A percentile compares a stretch with the other conserved stretches of the same genome.
Evolutionary conservation across 2,329 filamentous ascomycete species (phyloP).

Genomic region (Aurifilum marmelostoma): DNA sequence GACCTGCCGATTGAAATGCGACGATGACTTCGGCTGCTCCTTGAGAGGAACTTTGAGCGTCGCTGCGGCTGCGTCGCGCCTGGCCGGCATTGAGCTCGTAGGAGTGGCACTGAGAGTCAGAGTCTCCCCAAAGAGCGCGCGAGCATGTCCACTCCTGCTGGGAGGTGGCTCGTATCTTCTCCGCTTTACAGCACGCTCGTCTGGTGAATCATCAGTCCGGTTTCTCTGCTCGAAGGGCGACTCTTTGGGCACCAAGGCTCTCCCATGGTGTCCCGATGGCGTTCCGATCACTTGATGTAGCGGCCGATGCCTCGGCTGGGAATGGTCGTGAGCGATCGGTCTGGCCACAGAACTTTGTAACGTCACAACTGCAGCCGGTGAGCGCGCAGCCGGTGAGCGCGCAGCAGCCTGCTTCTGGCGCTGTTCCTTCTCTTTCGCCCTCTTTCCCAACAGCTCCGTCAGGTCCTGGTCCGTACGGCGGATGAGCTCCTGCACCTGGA

Average conservation of each 20-base stretch:
- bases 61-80: conserved; percentile 3
- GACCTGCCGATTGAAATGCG: neutral
- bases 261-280: conserved; percentile 65
- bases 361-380: conserved; percentile 21
- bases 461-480: conserved; percentile 77
- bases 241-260: conserved; percentile 57
- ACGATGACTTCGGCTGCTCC: conserved; percentile 5
- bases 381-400: conserved; percentile 35
- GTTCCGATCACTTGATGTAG: conserved; percentile 67
- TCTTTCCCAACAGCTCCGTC: conserved; percentile 73
- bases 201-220: conserved; percentile 31
- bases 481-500: conserved; percentile 79
- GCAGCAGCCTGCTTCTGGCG: conserved; percentile 49
- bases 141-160: conserved; percentile 54
- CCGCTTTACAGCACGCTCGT: conserved; percentile 45
- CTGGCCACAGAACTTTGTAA: conserved; percentile 34
- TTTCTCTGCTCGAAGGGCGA: conserved; percentile 69
- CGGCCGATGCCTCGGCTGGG: conserved; percentile 47
- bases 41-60: neutral
- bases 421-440: conserved; percentile 58
- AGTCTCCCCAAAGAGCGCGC: conserved; percentile 53
- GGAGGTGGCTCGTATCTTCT: conserved; percentile 44
- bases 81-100: conserved; percentile 38
- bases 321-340: conserved; percentile 35
- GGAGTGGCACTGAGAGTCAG: conserved; percentile 47